These are phyloP conservation scores for Casuarina equisetifolia DNA, from an alignment of 306 rosid species.

Conservation along the genomic window DNA sequence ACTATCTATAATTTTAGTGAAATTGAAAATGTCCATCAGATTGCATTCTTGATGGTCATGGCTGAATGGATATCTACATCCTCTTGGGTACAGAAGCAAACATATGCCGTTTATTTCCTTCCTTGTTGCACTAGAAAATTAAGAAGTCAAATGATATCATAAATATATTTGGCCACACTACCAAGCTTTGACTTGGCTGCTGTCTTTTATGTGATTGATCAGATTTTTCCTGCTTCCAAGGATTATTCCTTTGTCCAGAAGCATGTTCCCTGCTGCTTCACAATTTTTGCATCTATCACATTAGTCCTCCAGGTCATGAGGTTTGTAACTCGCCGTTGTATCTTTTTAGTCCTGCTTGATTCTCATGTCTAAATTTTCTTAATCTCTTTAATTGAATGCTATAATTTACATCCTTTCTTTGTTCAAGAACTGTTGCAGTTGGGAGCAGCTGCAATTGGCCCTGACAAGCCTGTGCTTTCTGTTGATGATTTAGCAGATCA, in stretches of 20 bases:
- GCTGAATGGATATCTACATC: conserved; percentile 2
- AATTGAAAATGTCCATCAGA: conserved; percentile 4
- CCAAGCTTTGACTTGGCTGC: conserved; percentile 30
- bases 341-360: conserved; percentile 16
- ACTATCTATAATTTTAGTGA: background rate
- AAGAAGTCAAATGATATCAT: conserved; percentile 13
- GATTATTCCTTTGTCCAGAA: conserved; percentile 89
- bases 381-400: conserved; percentile 19
- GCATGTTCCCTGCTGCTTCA: conserved; percentile 85
- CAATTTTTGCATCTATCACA: conserved; percentile 96
- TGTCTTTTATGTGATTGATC: conserved; percentile 45
- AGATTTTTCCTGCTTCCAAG: conserved; percentile 97
- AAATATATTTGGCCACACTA: conserved; percentile 14
- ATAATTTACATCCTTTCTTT: conserved; percentile 43
- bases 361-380: conserved; percentile 11
- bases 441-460: conserved; percentile 73
- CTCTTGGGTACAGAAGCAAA: background rate
- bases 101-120: background rate
- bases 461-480: conserved; percentile 63
- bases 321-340: conserved; percentile 51
- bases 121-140: background rate
- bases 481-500: conserved; percentile 96
- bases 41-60: conserved; percentile 3
- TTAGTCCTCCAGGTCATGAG: conserved; percentile 99
- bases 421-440: conserved; percentile 83